These are phyloP conservation scores for Paramecium sonneborni DNA, from an alignment of 73 alveolate genomes.

Conservation along the genomic window DNA sequence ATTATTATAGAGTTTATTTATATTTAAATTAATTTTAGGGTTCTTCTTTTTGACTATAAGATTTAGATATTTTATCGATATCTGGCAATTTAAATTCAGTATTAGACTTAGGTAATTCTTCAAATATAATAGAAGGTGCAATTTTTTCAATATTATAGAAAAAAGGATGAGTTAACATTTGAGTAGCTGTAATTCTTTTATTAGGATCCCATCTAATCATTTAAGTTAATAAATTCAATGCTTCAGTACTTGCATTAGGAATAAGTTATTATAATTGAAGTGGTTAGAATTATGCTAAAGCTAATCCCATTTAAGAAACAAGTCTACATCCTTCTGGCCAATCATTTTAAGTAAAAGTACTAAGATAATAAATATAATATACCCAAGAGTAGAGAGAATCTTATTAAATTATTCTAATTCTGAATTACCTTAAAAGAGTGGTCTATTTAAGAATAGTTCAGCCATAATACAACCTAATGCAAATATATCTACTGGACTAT, in stretches of 20 bases:
- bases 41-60: background rate
- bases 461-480: conserved; percentile 98
- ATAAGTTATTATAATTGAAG: conserved; percentile 73
- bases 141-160: conserved; percentile 60
- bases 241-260: conserved; percentile 92
- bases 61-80: background rate
- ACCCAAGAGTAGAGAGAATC: conserved; percentile 85
- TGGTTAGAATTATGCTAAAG: conserved; percentile 85
- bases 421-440: conserved; percentile 96
- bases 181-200: conserved; percentile 93
- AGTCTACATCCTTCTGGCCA: conserved; percentile 97
- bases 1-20: background rate
- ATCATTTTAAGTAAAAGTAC: conserved; percentile 84
- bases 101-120: background rate
- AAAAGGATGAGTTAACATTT: conserved; percentile 87
- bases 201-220: conserved; percentile 97
- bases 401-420: conserved; percentile 95
- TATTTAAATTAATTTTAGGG: background rate
- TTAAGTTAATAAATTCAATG: conserved; percentile 84
- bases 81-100: background rate
- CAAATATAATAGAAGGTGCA: conserved; percentile 12
- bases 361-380: background rate
- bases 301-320: conserved; percentile 83
- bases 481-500: conserved; percentile 96
- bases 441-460: conserved; percentile 92